These are phyloP conservation scores for Amylostereum areolatum DNA, from an alignment of 1,284 basidiomycete genomes.

Conservation along the genomic window DNA sequence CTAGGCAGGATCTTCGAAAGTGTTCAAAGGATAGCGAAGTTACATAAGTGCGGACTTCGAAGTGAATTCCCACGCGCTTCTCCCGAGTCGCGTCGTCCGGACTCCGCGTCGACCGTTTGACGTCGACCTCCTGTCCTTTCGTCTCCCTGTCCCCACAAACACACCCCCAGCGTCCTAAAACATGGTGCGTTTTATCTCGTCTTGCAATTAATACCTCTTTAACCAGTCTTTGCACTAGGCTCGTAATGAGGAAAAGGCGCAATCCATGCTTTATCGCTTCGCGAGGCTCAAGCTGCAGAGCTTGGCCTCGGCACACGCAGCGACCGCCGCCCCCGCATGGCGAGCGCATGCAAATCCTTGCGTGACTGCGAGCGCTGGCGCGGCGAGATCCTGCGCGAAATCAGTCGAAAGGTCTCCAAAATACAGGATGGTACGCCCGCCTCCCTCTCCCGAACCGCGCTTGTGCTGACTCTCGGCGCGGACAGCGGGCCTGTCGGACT, in stretches of 20 bases:
- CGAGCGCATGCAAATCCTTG: slow-evolving; percentile 84
- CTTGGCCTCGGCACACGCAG: slow-evolving; percentile 81
- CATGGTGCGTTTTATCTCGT: no score
- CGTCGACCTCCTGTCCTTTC: no score
- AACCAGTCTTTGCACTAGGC: slow-evolving; percentile 45
- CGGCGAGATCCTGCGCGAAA: slow-evolving; percentile 91
- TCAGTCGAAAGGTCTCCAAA: slow-evolving; percentile 94
- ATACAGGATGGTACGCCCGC: slow-evolving; percentile 84
- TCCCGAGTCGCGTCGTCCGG: no score
- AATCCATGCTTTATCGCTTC: slow-evolving; percentile 98
- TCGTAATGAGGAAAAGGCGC: slow-evolving; percentile 95
- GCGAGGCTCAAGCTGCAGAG: slow-evolving; percentile 94
- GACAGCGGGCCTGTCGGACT: slow-evolving; percentile 87
- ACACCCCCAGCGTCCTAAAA: no score
- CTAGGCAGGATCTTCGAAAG: no score
- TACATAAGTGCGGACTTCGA: no score
- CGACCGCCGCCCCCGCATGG: slow-evolving; percentile 85
- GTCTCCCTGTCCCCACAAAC: no score
- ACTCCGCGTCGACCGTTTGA: no score
- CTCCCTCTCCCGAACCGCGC: neutral
- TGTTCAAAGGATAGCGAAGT: no score
- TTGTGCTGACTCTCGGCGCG: slow-evolving; percentile 5
- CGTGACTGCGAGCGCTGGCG: slow-evolving; percentile 95
- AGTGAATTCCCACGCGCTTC: no score
- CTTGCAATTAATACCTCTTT: no score